A percentile compares a stretch with the other conserved stretches of the same genome.
These are phyloP conservation scores for Colletotrichum higginsianum DNA, from an alignment of 2,329 filamentous ascomycete species.

Conservation along the genomic window DNA sequence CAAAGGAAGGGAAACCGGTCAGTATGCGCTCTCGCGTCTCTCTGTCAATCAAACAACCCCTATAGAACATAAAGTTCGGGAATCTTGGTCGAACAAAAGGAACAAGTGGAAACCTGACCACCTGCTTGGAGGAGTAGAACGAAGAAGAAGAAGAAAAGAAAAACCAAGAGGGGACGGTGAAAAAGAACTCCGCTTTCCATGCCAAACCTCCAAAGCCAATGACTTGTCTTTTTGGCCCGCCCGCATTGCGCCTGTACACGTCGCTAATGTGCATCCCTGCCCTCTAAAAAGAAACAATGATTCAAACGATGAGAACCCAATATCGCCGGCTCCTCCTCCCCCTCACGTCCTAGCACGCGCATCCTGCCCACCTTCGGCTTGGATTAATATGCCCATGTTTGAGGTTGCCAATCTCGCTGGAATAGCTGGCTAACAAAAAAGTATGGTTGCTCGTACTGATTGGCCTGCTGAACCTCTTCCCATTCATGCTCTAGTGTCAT, in stretches of 20 bases:
- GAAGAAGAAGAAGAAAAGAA: constrained; percentile 9
- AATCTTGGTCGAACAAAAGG: constrained; percentile 14
- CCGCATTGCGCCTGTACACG: constrained; percentile 38
- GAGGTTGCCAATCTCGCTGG: constrained; percentile 67
- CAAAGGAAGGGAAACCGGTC: constrained; percentile 1
- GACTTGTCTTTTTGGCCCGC: constrained; percentile 37
- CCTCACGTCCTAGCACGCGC: neutral
- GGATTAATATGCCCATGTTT: constrained; percentile 48
- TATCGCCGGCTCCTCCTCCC: neutral
- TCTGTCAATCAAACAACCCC: constrained; percentile 19
- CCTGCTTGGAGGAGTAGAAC: neutral
- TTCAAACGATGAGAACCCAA: constrained; percentile 8
- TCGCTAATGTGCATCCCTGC: constrained; percentile 30
- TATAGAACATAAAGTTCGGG: neutral
- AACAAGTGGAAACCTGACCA: neutral
- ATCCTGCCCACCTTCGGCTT: constrained; percentile 25
- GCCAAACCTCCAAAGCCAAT: constrained; percentile 35
- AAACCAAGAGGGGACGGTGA: neutral
- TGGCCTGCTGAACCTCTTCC: constrained; percentile 60
- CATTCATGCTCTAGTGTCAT: constrained; percentile 57
- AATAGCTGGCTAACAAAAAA: constrained; percentile 74
- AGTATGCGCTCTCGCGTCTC: constrained; percentile 8
- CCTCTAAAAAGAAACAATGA: constrained; percentile 23
- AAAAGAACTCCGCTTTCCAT: constrained; percentile 37
- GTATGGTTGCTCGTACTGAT: constrained; percentile 68